Percentiles rank a stretch among this genome's conserved stretches.
Conservation (phyloP, 1,139 yeast species). For the Taphrina sp. region DNA sequence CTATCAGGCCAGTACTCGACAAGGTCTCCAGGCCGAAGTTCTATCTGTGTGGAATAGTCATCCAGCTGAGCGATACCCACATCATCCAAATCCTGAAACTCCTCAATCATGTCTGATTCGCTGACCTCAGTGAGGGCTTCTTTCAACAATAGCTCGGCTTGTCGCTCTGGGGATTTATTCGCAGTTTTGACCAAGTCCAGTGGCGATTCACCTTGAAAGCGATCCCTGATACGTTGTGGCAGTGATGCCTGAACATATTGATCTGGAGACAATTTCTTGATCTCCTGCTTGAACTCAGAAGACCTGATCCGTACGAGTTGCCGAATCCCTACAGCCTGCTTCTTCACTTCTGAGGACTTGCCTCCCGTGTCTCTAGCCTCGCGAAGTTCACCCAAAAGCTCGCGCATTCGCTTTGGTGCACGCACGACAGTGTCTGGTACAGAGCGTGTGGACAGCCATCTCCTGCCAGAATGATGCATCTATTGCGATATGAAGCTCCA, state of each 20-base stretch:
- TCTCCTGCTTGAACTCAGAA: constrained; percentile 1
- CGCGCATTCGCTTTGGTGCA: too few species aligned
- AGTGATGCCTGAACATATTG: background rate
- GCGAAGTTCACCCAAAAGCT: too few species aligned
- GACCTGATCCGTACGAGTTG: constrained; percentile 6
- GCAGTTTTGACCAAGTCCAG: background rate
- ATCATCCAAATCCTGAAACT: constrained; percentile 2
- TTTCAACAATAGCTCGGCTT: background rate
- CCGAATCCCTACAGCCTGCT: constrained; percentile 5
- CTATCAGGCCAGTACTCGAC: constrained; percentile 31
- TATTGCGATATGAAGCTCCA: too few species aligned
- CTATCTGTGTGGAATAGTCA: background rate
- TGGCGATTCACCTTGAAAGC: constrained; percentile 3
- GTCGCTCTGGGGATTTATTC: constrained; percentile 5
- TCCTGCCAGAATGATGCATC: too few species aligned
- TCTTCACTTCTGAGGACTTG: too few species aligned
- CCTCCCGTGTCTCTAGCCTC: too few species aligned
- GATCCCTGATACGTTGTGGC: background rate
- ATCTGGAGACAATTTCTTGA: constrained; percentile 4
- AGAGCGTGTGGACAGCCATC: too few species aligned
- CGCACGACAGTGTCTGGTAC: too few species aligned
- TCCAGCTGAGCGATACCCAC: background rate
- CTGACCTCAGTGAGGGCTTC: background rate
- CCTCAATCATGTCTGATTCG: background rate
- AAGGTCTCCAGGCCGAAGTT: constrained; percentile 16